These are phyloP conservation scores for Coprinopsis sp. DNA, from an alignment of 768 basidiomycete genomes.

Conservation along the genomic window DNA sequence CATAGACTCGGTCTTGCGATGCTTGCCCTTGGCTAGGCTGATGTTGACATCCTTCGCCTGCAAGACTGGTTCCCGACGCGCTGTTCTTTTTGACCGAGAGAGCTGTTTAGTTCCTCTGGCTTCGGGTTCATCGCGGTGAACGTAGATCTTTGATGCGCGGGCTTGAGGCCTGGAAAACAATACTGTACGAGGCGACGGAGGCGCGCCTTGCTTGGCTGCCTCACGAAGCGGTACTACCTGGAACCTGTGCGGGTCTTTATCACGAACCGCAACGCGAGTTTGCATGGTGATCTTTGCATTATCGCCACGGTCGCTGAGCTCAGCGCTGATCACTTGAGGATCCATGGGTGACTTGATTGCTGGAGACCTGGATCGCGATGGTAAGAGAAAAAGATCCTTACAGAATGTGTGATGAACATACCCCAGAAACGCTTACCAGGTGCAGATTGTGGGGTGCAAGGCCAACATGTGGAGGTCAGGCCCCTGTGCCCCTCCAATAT, in stretches of 20 bases:
- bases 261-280: conserved; percentile 41
- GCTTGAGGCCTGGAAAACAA: not conserved
- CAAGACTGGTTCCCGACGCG: not conserved
- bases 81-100: not conserved
- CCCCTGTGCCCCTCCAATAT: too few relatives aligned
- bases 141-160: conserved; percentile 1
- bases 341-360: not conserved
- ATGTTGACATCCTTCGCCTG: conserved; percentile 1
- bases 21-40: not conserved
- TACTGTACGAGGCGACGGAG: not conserved
- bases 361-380: not conserved
- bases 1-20: conserved; percentile 1
- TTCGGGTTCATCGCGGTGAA: conserved; percentile 7
- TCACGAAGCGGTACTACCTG: conserved; percentile 40
- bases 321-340: not conserved
- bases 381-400: too few relatives aligned
- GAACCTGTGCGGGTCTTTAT: conserved; percentile 39
- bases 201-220: conserved; percentile 14
- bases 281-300: conserved; percentile 34
- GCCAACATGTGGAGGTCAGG: too few relatives aligned
- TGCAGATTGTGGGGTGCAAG: too few relatives aligned
- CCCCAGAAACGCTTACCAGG: too few relatives aligned
- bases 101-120: not conserved
- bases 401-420: too few relatives aligned
- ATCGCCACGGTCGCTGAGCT: conserved; percentile 11